Evolutionary conservation across 2,329 filamentous ascomycete species (phyloP), one percentile per base, ranked within the genome.

Genomic region (Bimuria novae-zelandiae): DNA sequence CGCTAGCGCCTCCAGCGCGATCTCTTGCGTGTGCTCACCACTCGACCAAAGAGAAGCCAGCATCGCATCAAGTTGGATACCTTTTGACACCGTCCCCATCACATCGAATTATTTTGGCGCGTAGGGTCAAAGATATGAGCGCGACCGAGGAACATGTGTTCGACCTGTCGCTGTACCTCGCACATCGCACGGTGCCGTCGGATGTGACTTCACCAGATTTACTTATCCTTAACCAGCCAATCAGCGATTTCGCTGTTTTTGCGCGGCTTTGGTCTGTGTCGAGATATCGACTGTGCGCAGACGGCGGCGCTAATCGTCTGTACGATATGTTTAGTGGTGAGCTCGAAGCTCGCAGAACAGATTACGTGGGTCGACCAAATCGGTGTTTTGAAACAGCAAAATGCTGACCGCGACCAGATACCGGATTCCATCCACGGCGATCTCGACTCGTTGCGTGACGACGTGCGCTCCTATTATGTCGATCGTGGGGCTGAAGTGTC

Each of bases 221-320:
- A 21, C 62, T 72, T 39, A 77, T 80, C n/a, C 63, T 84, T 27
- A 77, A 80, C 49, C 73, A 75, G 46, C 73, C 72, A 49, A 72
- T 75, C 51, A 56, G 63, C 69, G 70, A 69, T 65, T 84, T 61
- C 78, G 80, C 81, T 70, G 78, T 76, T 11, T 76, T 82, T 56
- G 64, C 71, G 25, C 70, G 73, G 10, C 67, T 82, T 11, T 80
- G 79, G 75, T 65, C 67, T 22, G 76, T 79, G 56, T 87, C 89
- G 47, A 77, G 76, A 19, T 82, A 87, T 56, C 84, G 83, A 21
- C 80, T 97, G 48, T 96, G 92, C 53, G 94, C 92, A 23, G 94
- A 99, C 76, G 94, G 92, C 50, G 94, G 92, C 21, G 92, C 92
- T 40, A 96, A 97, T 68, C 82, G 85, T 32, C 81, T 97, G 17